Percentiles rank a stretch among this genome's conserved stretches.
These are phyloP conservation scores for Ascochyta clinopodiicola DNA, from an alignment of 2,329 filamentous ascomycete genomes.

Conservation along the genomic window DNA sequence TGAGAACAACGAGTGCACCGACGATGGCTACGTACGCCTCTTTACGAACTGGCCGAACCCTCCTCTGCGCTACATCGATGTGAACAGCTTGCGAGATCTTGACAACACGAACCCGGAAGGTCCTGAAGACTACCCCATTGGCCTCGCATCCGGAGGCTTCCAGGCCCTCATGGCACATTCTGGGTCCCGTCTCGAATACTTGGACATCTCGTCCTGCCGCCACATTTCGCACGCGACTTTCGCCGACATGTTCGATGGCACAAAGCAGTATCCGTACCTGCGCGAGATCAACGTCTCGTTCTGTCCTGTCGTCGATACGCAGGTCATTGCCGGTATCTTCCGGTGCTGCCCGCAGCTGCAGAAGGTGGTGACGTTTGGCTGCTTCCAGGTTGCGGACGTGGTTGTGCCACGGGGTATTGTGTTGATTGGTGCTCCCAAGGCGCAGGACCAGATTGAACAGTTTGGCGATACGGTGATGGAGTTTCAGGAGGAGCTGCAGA, in stretches of 20 bases:
- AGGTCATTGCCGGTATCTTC: constrained; percentile 69
- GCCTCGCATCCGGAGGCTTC: constrained; percentile 79
- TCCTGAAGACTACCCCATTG: constrained; percentile 65
- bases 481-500: constrained; percentile 31
- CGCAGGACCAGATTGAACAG: constrained; percentile 63
- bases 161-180: constrained; percentile 85
- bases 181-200: constrained; percentile 65
- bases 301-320: constrained; percentile 70
- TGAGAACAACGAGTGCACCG: constrained; percentile 76
- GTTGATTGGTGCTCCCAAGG: constrained; percentile 65
- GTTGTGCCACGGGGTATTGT: constrained; percentile 64
- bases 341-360: constrained; percentile 64
- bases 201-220: constrained; percentile 85
- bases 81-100: constrained; percentile 78
- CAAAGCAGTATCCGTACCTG: constrained; percentile 70
- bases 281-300: constrained; percentile 79
- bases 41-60: constrained; percentile 80
- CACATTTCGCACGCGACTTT: constrained; percentile 78
- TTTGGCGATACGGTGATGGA: constrained; percentile 50
- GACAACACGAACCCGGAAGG: constrained; percentile 73
- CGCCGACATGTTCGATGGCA: constrained; percentile 71
- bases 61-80: constrained; percentile 72
- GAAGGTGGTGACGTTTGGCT: constrained; percentile 68
- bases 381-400: constrained; percentile 65
- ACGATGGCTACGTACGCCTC: constrained; percentile 73